Evolutionary conservation across 441 rosid species (phyloP).

Genomic region (Gossypium laxum): DNA sequence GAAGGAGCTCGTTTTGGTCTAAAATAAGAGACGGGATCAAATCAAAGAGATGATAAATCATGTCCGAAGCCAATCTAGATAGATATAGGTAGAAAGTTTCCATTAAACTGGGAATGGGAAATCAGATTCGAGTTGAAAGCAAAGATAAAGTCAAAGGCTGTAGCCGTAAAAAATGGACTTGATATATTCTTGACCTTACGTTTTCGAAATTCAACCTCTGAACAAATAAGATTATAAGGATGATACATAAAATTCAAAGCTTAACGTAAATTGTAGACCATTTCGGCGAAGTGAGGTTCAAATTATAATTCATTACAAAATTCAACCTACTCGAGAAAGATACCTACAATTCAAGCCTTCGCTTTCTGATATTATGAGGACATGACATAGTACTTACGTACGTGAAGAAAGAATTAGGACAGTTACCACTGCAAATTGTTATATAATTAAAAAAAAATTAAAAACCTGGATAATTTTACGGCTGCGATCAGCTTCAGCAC

Average conservation of each 20-base stretch:
- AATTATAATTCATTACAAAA: neutral
- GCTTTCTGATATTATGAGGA: neutral
- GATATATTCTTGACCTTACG: neutral
- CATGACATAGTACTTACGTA: neutral
- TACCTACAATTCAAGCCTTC: neutral
- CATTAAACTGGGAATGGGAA: neutral
- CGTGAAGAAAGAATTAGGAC: neutral
- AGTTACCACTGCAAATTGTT: neutral
- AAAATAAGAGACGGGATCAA: neutral
- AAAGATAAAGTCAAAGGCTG: neutral
- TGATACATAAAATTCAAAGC: neutral
- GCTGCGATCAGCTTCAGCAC: conserved; percentile 37
- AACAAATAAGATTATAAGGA: neutral
- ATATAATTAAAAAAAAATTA: neutral
- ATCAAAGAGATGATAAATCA: neutral
- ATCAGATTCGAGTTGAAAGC: neutral
- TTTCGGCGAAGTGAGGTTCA: neutral
- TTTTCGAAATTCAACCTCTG: neutral
- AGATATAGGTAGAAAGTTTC: neutral
- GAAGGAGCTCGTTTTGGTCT: neutral
- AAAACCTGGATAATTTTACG: conserved; percentile 35
- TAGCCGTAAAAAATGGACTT: neutral
- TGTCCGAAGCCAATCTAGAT: neutral
- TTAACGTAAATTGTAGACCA: neutral
- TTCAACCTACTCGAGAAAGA: neutral